Conservation (phyloP, 2,329 filamentous ascomycete genomes). For the Cladosporium sp. region DNA sequence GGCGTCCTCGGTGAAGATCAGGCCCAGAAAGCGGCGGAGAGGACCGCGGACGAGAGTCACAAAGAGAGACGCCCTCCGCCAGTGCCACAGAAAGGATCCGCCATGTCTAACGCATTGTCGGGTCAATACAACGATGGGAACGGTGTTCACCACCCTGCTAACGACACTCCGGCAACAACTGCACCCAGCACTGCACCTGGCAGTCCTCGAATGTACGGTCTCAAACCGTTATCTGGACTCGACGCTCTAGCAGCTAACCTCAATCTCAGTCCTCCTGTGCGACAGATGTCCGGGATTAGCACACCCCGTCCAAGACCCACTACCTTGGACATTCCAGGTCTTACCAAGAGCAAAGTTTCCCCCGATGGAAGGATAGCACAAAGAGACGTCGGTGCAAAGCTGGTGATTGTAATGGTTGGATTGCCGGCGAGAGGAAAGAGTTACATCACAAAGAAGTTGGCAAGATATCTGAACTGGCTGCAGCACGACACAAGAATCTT, state of each 20-base stretch:
- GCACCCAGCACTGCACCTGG: slow-evolving; percentile 46
- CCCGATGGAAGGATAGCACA: slow-evolving; percentile 92
- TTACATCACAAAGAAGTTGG: slow-evolving; percentile 97
- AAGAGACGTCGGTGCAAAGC: slow-evolving; percentile 89
- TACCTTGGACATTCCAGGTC: slow-evolving; percentile 91
- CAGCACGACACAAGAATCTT: slow-evolving; percentile 95
- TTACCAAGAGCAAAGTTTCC: slow-evolving; percentile 92
- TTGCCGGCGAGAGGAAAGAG: slow-evolving; percentile 93
- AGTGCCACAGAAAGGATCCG: slow-evolving; percentile 10
- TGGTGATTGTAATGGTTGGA: slow-evolving; percentile 98
- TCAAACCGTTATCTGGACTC: slow-evolving; percentile 9
- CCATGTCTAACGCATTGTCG: slow-evolving; percentile 24
- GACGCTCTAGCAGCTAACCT: slow-evolving; percentile 20
- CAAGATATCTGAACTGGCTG: slow-evolving; percentile 92
- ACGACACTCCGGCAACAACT: slow-evolving; percentile 60
- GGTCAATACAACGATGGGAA: slow-evolving; percentile 22
- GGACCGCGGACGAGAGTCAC: not conserved
- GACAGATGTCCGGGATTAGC: slow-evolving; percentile 65
- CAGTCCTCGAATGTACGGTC: slow-evolving; percentile 49
- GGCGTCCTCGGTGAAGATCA: slow-evolving; percentile 1
- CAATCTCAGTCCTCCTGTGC: slow-evolving; percentile 55
- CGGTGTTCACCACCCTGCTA: slow-evolving; percentile 41
- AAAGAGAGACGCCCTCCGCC: slow-evolving; percentile 2
- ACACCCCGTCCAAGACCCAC: slow-evolving; percentile 85
- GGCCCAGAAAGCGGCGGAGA: not conserved